A percentile compares a stretch with the other conserved stretches of the same genome.
These are phyloP conservation scores for Thelonectria blattea DNA, from an alignment of 2,329 filamentous ascomycete species.

Conservation along the genomic window DNA sequence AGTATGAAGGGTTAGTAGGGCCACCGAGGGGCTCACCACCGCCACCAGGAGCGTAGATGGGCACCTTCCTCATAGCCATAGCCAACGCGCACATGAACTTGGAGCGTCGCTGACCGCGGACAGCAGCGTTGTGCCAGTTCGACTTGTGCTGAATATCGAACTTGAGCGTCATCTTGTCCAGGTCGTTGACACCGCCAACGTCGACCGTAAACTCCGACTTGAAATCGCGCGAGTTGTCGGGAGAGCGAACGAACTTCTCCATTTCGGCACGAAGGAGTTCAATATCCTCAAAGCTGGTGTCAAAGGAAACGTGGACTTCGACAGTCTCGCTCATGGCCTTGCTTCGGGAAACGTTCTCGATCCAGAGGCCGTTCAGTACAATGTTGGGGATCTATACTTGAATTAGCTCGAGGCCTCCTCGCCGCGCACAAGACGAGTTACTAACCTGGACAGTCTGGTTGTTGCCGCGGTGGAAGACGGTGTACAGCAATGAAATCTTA, in stretches of 20 bases:
- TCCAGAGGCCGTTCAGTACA: slow-evolving; percentile 87
- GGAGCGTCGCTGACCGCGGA: slow-evolving; percentile 81
- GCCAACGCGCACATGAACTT: slow-evolving; percentile 98
- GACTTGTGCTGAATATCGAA: slow-evolving; percentile 91
- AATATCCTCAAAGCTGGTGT: slow-evolving; percentile 88
- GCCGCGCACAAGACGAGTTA: neutral
- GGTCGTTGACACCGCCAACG: slow-evolving; percentile 77
- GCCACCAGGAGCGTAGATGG: slow-evolving; percentile 82
- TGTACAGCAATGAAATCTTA: slow-evolving; percentile 92
- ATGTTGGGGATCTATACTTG: slow-evolving; percentile 79
- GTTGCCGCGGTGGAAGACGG: slow-evolving; percentile 84
- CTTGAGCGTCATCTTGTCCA: slow-evolving; percentile 85
- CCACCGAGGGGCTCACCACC: slow-evolving; percentile 67
- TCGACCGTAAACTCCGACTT: slow-evolving; percentile 81
- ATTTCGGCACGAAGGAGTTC: slow-evolving; percentile 85
- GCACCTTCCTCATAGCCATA: slow-evolving; percentile 82
- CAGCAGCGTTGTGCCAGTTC: slow-evolving; percentile 86
- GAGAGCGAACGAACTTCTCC: slow-evolving; percentile 79
- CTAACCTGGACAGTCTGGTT: slow-evolving; percentile 71
- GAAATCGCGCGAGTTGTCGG: slow-evolving; percentile 92
- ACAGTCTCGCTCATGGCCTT: slow-evolving; percentile 91
- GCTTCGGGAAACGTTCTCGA: slow-evolving; percentile 91
- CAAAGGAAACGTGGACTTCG: slow-evolving; percentile 80
- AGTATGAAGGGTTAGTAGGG: slow-evolving; percentile 79
- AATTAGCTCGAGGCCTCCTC: neutral